phyloP scores from a whole-genome alignment of 257 asterid genomes.

The Lavandula angustifolia region DNA sequence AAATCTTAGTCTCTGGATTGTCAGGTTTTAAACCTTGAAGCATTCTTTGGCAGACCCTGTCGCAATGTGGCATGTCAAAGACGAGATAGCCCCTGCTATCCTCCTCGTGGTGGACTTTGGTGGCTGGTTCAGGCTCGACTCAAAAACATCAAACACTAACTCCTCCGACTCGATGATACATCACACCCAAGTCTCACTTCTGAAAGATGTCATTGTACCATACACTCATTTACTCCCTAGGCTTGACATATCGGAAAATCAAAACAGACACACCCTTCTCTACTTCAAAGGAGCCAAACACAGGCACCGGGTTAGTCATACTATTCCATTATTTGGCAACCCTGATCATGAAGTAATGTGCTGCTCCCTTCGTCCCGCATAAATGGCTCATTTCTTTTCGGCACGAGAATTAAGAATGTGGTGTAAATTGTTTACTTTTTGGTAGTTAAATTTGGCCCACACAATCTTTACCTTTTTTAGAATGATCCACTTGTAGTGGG shows the following conservation, averaged over 20 bases:
- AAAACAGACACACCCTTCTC: constrained; percentile 62
- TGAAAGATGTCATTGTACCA: constrained; percentile 90
- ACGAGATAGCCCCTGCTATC: constrained; percentile 78
- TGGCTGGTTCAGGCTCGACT: constrained; percentile 84
- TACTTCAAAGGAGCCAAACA: constrained; percentile 98
- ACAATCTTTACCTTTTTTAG: no score
- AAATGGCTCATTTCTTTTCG: no score
- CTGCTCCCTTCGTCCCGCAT: no score
- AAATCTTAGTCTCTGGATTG: constrained; percentile 68
- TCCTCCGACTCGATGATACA: constrained; percentile 58
- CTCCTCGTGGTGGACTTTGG: constrained; percentile 97
- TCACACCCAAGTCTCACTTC: constrained; percentile 84
- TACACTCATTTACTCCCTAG: constrained; percentile 88
- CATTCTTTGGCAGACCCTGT: constrained; percentile 99
- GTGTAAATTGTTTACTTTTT: no score
- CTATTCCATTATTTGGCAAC: constrained; percentile 20
- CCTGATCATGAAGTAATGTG: no score
- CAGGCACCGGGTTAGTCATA: constrained; percentile 93
- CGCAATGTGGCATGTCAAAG: constrained; percentile 92
- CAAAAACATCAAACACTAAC: constrained; percentile 53
- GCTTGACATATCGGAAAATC: constrained; percentile 56
- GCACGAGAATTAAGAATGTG: no score
- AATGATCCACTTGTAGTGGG: no score
- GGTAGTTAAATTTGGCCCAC: no score
- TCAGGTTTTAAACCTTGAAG: constrained; percentile 95